Conservation (phyloP, 2,329 filamentous ascomycete species). For the Curvularia spicifera region DNA sequence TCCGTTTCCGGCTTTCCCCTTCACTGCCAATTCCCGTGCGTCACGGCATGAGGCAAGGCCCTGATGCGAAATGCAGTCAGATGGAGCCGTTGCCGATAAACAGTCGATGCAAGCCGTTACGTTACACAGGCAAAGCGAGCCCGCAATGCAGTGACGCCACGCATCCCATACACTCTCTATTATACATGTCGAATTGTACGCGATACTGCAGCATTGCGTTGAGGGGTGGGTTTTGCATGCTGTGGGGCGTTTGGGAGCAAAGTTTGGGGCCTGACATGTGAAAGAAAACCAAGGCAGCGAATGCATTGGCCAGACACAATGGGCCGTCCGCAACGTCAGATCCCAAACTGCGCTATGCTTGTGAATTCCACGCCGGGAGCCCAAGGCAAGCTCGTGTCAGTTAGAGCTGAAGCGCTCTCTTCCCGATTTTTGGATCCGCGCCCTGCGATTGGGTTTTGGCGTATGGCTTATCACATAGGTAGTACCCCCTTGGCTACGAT, state of each 20-base stretch:
- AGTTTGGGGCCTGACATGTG: conserved; percentile 29
- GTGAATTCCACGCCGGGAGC: background rate
- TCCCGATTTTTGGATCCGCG: background rate
- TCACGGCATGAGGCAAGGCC: background rate
- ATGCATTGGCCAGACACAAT: conserved; percentile 22
- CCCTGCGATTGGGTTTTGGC: background rate
- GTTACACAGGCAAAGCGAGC: background rate
- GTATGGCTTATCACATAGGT: conserved; percentile 16
- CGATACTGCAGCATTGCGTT: conserved; percentile 11
- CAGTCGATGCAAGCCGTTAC: background rate
- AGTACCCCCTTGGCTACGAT: conserved; percentile 4
- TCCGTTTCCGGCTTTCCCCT: background rate
- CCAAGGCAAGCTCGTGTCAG: background rate
- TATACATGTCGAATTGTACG: background rate
- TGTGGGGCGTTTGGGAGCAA: background rate
- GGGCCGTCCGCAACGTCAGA: conserved; percentile 10
- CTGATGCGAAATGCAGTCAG: background rate
- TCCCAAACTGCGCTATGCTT: background rate
- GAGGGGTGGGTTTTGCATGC: conserved; percentile 3
- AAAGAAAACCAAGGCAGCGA: conserved; percentile 18
- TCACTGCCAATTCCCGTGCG: background rate
- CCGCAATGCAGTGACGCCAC: background rate
- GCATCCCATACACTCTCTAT: background rate
- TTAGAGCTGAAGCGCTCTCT: background rate
- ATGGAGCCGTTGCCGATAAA: background rate